Conservation (phyloP, 2,329 filamentous ascomycete genomes). For the Fusarium sp. region DNA sequence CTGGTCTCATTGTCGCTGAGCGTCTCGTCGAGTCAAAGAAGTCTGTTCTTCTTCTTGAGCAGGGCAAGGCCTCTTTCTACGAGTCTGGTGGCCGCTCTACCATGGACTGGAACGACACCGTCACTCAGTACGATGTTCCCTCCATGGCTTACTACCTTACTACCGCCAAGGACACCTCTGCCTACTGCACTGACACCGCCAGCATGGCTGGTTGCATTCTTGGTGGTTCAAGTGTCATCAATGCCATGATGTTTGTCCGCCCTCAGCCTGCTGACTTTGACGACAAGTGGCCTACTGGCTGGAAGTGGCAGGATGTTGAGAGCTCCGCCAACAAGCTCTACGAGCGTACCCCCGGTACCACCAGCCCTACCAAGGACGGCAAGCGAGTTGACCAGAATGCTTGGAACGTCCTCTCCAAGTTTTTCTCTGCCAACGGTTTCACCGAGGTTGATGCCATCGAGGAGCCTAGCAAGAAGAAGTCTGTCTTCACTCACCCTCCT, state of each 20-base stretch:
- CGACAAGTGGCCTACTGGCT: constrained; percentile 74
- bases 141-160: constrained; percentile 77
- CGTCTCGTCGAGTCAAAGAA: constrained; percentile 66
- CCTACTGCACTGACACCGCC: constrained; percentile 71
- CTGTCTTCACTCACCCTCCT: constrained; percentile 68
- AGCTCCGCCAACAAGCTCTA: constrained; percentile 69
- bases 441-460: constrained; percentile 66
- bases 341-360: constrained; percentile 74
- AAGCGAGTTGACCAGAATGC: constrained; percentile 72
- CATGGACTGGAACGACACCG: constrained; percentile 68
- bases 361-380: constrained; percentile 70
- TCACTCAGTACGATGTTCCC: constrained; percentile 76
- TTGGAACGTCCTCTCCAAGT: constrained; percentile 67
- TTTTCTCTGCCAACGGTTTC: constrained; percentile 69
- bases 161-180: constrained; percentile 67
- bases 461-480: constrained; percentile 70
- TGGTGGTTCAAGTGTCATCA: constrained; percentile 72
- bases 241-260: constrained; percentile 74
- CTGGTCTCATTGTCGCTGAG: constrained; percentile 67
- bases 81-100: constrained; percentile 71
- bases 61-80: constrained; percentile 62
- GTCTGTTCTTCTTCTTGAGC: constrained; percentile 69
- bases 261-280: constrained; percentile 74
- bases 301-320: constrained; percentile 67
- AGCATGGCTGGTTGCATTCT: constrained; percentile 77